Evolutionary conservation across 2,329 filamentous ascomycete genomes (phyloP), one percentile per base, ranked within the genome.

Genomic region (Fusarium xylarioides): DNA sequence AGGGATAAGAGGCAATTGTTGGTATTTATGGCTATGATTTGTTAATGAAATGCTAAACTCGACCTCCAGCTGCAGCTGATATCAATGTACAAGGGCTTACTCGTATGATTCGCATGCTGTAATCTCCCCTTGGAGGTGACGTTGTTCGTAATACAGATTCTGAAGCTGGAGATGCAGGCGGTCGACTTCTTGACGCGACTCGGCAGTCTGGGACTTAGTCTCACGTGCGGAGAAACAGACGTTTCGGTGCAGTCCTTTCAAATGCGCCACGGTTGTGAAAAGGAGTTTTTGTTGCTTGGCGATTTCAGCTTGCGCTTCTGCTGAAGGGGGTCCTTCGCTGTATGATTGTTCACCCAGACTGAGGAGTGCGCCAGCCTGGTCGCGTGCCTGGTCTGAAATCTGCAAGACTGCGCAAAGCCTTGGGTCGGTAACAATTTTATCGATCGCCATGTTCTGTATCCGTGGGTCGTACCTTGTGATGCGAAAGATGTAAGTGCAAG

Each of bases 121-220:
- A 69, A 99, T 98, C 83, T 99, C 96, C 54, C 93, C 93, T 73
- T 93, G 91, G 61, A 99, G 85, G 82, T 98, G 95, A 61, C 94
- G 88, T 84, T 98, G 95, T 82, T 99, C 95, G 80, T 99, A 99
- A 81, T 96, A 97, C 12, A 99, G 85, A 79, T 99, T 99, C 83
- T 98, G 95, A 62, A 99, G 87, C 79, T 97, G 93, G 42, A 99
- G 87, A 80, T 98, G 95, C 69, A 99, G 86, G 55, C 92, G 90
- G 80, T 99, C 96, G 73, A 98, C 94, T 82, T 97, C 94, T 77
- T 95, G 93, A 54, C 95, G 91, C 54, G 93, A 93, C 81, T 97
- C 94, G 35, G 94, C 92, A 2, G 96, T 98, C 76, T 90, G 86
- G 59, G 92, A 87, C 81, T 98, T 98, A 19, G 95, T 97, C 75